phyloP scores from a whole-genome alignment of 164 flowering plant genomes.

The Cinnamomum chago region DNA sequence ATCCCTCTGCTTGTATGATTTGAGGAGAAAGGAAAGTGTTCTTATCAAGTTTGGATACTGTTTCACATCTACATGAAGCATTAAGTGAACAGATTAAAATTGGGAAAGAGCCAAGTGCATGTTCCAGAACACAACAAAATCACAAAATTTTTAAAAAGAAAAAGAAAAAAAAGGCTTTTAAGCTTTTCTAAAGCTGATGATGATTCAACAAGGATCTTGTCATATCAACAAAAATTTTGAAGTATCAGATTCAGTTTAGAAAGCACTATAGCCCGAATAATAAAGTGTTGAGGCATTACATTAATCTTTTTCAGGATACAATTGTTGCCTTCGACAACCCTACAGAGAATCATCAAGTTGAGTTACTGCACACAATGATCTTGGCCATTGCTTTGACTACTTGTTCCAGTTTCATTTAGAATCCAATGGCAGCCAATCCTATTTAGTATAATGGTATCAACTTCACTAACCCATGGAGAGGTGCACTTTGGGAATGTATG shows the following conservation, averaged over 20 bases:
- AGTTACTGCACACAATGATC: neutral
- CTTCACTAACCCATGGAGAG: neutral
- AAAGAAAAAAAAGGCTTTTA: neutral
- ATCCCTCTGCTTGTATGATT: slow-evolving; percentile 46
- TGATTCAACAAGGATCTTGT: neutral
- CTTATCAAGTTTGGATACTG: slow-evolving; percentile 82
- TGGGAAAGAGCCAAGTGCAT: neutral
- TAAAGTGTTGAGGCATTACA: neutral
- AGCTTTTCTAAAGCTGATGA: too few relatives aligned
- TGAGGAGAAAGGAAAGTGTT: slow-evolving; percentile 70
- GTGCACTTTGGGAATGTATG: too few relatives aligned
- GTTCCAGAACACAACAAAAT: neutral
- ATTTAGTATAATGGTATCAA: neutral
- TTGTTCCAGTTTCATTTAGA: neutral
- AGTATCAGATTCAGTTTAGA: neutral
- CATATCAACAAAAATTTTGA: neutral
- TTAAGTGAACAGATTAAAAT: neutral
- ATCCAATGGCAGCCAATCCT: neutral
- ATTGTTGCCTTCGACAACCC: neutral
- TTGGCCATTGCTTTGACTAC: neutral
- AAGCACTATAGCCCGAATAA: neutral
- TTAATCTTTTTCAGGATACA: neutral
- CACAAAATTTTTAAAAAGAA: too few relatives aligned
- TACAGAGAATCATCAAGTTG: too few relatives aligned
- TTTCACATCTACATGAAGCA: slow-evolving; percentile 74